Percentiles rank a stretch among this genome's conserved stretches.
Evolutionary conservation across 805 yeast genomes (phyloP).

Genomic region (Candida odintsovae): DNA sequence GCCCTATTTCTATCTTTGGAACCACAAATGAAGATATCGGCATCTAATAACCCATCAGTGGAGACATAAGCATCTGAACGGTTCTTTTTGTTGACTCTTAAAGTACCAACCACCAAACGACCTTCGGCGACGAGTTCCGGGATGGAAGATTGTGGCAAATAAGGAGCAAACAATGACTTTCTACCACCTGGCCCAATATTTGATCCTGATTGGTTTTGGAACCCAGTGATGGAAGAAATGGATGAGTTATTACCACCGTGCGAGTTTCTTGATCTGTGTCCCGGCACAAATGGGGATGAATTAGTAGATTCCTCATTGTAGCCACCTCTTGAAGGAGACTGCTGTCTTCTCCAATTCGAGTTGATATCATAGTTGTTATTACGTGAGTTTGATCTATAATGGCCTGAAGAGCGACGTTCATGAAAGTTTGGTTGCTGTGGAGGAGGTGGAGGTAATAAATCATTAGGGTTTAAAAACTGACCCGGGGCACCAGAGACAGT

Average conservation of each 20-base stretch:
- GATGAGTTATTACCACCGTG: conserved; percentile 49
- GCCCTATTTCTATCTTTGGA: conserved; percentile 98
- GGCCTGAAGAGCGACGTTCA: conserved; percentile 38
- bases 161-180: conserved; percentile 91
- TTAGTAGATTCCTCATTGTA: conserved; percentile 25
- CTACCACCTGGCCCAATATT: conserved; percentile 36
- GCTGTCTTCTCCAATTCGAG: conserved; percentile 55
- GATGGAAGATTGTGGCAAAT: conserved; percentile 86
- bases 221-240: conserved; percentile 26
- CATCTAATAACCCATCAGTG: conserved; percentile 91
- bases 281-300: conserved; percentile 52
- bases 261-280: conserved; percentile 74
- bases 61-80: conserved; percentile 98
- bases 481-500: conserved; percentile 6
- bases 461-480: conserved; percentile 19
- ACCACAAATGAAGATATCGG: conserved; percentile 96
- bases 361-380: conserved; percentile 36
- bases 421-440: conserved; percentile 20
- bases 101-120: conserved; percentile 82
- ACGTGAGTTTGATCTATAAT: conserved; percentile 33
- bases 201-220: conserved; percentile 12
- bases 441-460: conserved; percentile 20
- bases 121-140: conserved; percentile 90
- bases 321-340: conserved; percentile 30
- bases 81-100: conserved; percentile 93